A percentile compares a stretch with the other conserved stretches of the same genome.
phyloP scores from a whole-genome alignment of 2,329 filamentous ascomycete species.

The Aspergillus hiratsukae region DNA sequence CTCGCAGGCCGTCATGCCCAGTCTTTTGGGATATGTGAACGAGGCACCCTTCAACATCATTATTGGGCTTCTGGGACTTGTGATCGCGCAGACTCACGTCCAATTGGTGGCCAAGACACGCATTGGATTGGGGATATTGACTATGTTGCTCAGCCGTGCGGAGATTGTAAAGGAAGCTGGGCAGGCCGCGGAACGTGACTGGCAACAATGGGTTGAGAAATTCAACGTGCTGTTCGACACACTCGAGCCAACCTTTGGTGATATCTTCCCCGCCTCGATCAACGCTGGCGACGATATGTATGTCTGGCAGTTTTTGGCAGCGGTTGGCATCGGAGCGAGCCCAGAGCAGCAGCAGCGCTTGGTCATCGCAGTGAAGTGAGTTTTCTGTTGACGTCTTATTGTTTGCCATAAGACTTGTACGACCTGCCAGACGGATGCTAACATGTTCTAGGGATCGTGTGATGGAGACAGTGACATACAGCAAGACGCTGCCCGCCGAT shows the following conservation, averaged over 20 bases:
- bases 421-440: slow-evolving; percentile 8
- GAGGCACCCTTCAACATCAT: slow-evolving; percentile 89
- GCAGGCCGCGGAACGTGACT: slow-evolving; percentile 64
- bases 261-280: slow-evolving; percentile 88
- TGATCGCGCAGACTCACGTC: slow-evolving; percentile 76
- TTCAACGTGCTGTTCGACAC: slow-evolving; percentile 86
- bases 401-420: not conserved
- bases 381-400: slow-evolving; percentile 7
- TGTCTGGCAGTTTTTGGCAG: slow-evolving; percentile 95
- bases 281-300: slow-evolving; percentile 90
- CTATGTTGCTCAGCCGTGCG: slow-evolving; percentile 88
- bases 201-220: slow-evolving; percentile 75
- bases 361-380: slow-evolving; percentile 83
- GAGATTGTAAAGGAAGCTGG: slow-evolving; percentile 85
- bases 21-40: slow-evolving; percentile 82
- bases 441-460: slow-evolving; percentile 65
- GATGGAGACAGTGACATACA: slow-evolving; percentile 85
- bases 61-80: slow-evolving; percentile 79
- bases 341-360: slow-evolving; percentile 93
- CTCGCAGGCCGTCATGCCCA: slow-evolving; percentile 80
- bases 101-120: slow-evolving; percentile 80
- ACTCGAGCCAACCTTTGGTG: slow-evolving; percentile 75
- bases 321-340: slow-evolving; percentile 87
- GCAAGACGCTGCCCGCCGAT: slow-evolving; percentile 82
- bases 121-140: slow-evolving; percentile 83